Evolutionary conservation across 805 yeast species (phyloP), one percentile per base, ranked within the genome.

Genomic region (Blastobotrys mokoenaii): DNA sequence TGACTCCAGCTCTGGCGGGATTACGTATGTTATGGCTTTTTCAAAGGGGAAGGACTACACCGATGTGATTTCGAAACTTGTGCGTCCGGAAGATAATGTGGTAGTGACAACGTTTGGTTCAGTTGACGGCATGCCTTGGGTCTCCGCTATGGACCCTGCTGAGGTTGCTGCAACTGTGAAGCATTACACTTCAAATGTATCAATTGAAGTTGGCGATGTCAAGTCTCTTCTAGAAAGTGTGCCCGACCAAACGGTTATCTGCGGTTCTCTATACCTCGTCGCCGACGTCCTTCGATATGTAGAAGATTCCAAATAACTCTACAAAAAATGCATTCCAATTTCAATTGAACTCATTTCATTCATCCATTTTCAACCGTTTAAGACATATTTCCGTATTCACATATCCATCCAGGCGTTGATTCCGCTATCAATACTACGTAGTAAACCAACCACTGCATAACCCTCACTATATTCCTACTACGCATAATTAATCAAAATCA

Each of bases 121-220:
- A 1, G 90, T 94, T 0, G 89, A 82, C 11, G 82, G 86, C 0
- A 93, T 93, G 98, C 96, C 97, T 0, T 93, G 97, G 97, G 79
- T 93, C 3, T 56, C 69, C 36, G 65, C 89, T 1, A 70, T 68
- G 50, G 55, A 59, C 3, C 56, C 68, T 0, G 54, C 46, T 1
- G 64, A 60, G 14, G 56, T 81, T 31, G 41, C 44, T 12, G 7
- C 44, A 41, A 48, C 49, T 45, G 52, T 54, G 38, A 22, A 43
- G 40, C n/a, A 32, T 48, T 27, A 46, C 10, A 29, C 51, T 4
- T 60, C 57, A 3, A 57, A 64, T 1, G 46, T 48, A 17, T 12
- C 37, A 2, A 32, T 18, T 17, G 37, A 34, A 11, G 35, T 22
- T 3, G n/a, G n/a, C n/a, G 45, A 44, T 9, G 25, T 14, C 16